These are phyloP conservation scores for Keqinozyma sinolaborantium DNA, from an alignment of 1,139 yeast genomes.

Conservation along the genomic window DNA sequence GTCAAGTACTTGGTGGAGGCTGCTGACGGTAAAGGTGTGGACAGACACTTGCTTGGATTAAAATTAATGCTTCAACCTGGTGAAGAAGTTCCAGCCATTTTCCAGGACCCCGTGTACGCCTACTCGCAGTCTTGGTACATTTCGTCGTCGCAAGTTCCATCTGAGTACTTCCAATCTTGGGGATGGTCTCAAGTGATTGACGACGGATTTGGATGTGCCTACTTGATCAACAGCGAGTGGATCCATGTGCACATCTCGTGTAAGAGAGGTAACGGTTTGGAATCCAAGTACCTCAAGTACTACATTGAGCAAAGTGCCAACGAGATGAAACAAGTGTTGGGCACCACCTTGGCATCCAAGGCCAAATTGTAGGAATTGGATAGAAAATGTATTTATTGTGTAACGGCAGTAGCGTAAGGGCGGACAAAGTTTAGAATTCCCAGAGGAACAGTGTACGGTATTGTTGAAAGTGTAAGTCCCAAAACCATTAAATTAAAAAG, in stretches of 20 bases:
- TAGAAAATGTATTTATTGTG: too few species aligned
- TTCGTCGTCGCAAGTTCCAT: constrained; percentile 86
- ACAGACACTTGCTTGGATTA: constrained; percentile 90
- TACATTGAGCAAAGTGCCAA: constrained; percentile 78
- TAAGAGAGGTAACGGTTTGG: constrained; percentile 66
- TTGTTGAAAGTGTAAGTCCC: too few species aligned
- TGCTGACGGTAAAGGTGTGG: constrained; percentile 85
- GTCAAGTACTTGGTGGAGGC: constrained; percentile 74
- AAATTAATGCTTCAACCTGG: constrained; percentile 65
- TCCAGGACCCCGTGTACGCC: constrained; percentile 68
- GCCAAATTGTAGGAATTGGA: too few species aligned
- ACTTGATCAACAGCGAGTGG: constrained; percentile 86
- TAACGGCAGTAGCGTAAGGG: too few species aligned
- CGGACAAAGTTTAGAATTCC: too few species aligned
- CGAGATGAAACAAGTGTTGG: constrained; percentile 70
- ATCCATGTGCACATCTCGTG: constrained; percentile 83
- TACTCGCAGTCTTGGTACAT: constrained; percentile 85
- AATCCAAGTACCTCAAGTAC: constrained; percentile 63
- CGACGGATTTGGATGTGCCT: constrained; percentile 91
- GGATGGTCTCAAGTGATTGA: constrained; percentile 97
- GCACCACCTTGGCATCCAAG: constrained; percentile 35
- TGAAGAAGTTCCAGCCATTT: constrained; percentile 66
- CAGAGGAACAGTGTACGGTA: too few species aligned
- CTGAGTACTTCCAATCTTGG: constrained; percentile 87
- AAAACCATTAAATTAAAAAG: too few species aligned